Base-by-base conservation (phyloP, 371 early-diverging fungal species). In the Catenaria anguillulae region DNA sequence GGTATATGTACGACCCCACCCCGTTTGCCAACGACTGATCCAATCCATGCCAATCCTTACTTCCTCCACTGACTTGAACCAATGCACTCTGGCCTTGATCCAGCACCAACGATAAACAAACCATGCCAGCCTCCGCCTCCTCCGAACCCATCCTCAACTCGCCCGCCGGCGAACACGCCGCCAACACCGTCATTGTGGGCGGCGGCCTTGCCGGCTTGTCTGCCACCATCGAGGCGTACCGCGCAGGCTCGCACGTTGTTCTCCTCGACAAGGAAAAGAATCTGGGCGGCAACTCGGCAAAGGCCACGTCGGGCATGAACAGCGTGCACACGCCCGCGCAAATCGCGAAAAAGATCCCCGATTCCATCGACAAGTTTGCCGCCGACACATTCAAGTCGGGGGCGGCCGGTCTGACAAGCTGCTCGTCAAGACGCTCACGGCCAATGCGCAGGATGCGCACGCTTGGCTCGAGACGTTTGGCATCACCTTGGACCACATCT, bases 301-400 rank as follows among this genome's bases (percentile, higher is more conserved):
- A 95, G 79, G 96, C 96, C n/a, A 92, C 96, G 8, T 93, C 93
- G 4, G 96, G 96, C 64, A 95, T 95, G 74, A 95, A 94, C 77
- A 93, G 93, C 55, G 93, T 89, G 37, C 76, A 85, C 56, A 94
- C 97, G 37, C 81, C 78, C 63, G 89, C 92, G 33, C 80, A 80
- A 65, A 65, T 69, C 29, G 65, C 65, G 56, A 66, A 71, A 5
- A 71, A 70, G 31, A 78, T 80, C 29, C 85, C 83, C 74, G 97
- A 96, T 70, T 87, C 87, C 26, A 84, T 84, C 45, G 88, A 87
- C 54, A 78, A 81, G 60, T 93, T 96, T 71, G 86, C 87, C 60
- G 85, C 85, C 36, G 97, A 96, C 70, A 88, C 92, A 19, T 13
- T 89, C 33, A 80, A 79, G 48, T 91, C 92, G 13, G 95, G 92